phyloP scores from a whole-genome alignment of 805 yeast species.

The Tetrapisispora pingtungensis region DNA sequence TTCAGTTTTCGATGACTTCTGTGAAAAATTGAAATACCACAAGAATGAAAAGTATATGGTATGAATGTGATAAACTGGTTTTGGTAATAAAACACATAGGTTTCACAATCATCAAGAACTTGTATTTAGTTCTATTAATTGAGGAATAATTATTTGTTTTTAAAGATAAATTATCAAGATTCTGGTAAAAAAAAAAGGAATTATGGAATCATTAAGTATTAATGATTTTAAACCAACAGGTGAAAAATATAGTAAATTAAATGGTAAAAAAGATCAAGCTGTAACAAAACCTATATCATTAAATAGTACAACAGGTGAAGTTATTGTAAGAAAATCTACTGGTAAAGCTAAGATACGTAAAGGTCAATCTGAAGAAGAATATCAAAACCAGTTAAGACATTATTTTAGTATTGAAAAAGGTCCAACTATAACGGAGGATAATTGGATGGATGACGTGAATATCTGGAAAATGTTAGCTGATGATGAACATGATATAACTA shows the following conservation, averaged over 20 bases:
- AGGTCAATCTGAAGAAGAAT: conserved; percentile 63
- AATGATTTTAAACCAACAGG: not conserved
- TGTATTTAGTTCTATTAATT: too few species aligned
- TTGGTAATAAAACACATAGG: too few species aligned
- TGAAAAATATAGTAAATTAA: not conserved
- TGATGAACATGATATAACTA: conserved; percentile 21
- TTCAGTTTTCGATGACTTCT: too few species aligned
- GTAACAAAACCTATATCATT: conserved; percentile 21
- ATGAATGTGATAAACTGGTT: too few species aligned
- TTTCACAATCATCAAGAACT: too few species aligned
- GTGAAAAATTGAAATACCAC: too few species aligned
- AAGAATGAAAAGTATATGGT: too few species aligned
- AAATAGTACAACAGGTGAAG: conserved; percentile 31
- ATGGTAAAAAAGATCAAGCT: conserved; percentile 9
- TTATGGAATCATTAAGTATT: not conserved
- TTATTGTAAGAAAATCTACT: conserved; percentile 36
- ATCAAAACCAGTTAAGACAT: conserved; percentile 38
- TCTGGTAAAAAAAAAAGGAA: too few species aligned
- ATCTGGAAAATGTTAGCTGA: not conserved
- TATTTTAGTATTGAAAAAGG: conserved; percentile 40
- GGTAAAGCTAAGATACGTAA: conserved; percentile 47
- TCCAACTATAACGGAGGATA: conserved; percentile 42
- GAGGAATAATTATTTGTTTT: too few species aligned
- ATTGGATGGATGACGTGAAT: conserved; percentile 17
- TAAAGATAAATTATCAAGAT: too few species aligned